phyloP scores from a whole-genome alignment of 257 asterid species.

The Lithospermum erythrorhizon region DNA sequence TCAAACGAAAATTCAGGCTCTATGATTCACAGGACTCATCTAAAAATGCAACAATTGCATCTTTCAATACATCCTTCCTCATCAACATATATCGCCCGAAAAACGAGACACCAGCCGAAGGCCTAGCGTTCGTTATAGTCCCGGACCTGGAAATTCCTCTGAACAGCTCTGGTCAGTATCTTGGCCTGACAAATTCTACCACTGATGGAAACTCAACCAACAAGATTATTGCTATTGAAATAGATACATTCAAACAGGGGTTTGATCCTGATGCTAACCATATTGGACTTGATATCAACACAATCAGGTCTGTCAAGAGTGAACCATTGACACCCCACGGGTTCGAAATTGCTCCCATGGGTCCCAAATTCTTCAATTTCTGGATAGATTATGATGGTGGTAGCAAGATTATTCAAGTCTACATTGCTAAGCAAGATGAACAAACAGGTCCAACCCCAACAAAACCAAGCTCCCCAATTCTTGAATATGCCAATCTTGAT shows the following conservation, averaged over 20 bases:
- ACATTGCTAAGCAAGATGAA: conserved; percentile 32
- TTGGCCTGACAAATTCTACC: conserved; percentile 25
- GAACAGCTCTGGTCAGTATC: conserved; percentile 22
- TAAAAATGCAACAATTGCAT: neutral
- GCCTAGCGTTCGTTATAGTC: conserved; percentile 28
- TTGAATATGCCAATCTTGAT: conserved; percentile 19
- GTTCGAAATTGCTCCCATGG: conserved; percentile 17
- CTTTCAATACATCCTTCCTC: conserved; percentile 28
- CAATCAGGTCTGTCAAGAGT: conserved; percentile 12
- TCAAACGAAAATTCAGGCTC: conserved; percentile 31
- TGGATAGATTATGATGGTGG: conserved; percentile 45
- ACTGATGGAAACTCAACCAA: conserved; percentile 9
- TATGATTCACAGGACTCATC: conserved; percentile 29
- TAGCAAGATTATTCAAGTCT: conserved; percentile 26
- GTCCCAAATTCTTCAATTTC: conserved; percentile 10
- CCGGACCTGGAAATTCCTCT: conserved; percentile 18
- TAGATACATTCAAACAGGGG: conserved; percentile 20
- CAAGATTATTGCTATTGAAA: conserved; percentile 24
- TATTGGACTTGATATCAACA: conserved; percentile 23
- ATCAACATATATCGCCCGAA: conserved; percentile 2
- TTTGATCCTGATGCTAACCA: conserved; percentile 31
- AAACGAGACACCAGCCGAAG: conserved; percentile 10
- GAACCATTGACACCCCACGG: conserved; percentile 14
- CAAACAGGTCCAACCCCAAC: conserved; percentile 35
- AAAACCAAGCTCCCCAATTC: conserved; percentile 32